Percentiles rank a stretch among this genome's conserved stretches.
Conservation (phyloP, 371 early-diverging fungal species). For the Apophysomyces trapeziformis region DNA sequence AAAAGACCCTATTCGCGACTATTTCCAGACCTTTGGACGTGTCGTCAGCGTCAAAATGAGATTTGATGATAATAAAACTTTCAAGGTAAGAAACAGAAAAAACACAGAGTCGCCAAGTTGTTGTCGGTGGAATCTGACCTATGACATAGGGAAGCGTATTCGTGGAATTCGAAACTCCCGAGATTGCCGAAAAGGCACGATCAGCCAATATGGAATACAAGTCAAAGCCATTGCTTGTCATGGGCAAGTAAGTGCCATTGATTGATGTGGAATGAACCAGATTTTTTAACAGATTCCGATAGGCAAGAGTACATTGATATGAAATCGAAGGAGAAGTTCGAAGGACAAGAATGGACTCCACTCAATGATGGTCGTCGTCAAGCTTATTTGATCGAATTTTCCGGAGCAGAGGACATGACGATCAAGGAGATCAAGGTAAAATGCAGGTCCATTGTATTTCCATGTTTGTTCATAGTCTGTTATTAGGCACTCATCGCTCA, state of each 20-base stretch:
- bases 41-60: slow-evolving; percentile 39
- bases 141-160: slow-evolving; percentile 46
- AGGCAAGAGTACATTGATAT: slow-evolving; percentile 46
- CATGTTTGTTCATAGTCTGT: not conserved
- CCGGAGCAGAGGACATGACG: slow-evolving; percentile 26
- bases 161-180: slow-evolving; percentile 46
- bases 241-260: slow-evolving; percentile 35
- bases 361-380: not conserved
- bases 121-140: not conserved
- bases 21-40: slow-evolving; percentile 44
- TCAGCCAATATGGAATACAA: slow-evolving; percentile 25
- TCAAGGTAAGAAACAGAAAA: slow-evolving; percentile 24
- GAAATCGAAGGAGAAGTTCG: slow-evolving; percentile 44
- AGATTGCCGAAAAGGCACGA: slow-evolving; percentile 31
- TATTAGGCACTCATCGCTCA: slow-evolving; percentile 12
- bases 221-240: slow-evolving; percentile 21
- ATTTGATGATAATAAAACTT: slow-evolving; percentile 37
- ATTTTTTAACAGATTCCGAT: not conserved
- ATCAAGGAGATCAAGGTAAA: slow-evolving; percentile 38
- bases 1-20: slow-evolving; percentile 28
- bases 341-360: slow-evolving; percentile 16
- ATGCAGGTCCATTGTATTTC: not conserved
- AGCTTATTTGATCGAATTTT: slow-evolving; percentile 36
- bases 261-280: not conserved
- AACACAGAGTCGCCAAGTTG: not conserved